A percentile compares a stretch with the other conserved stretches of the same genome.
These are phyloP conservation scores for Alternaria ventricosa DNA, from an alignment of 2,329 filamentous ascomycete species.

Conservation along the genomic window DNA sequence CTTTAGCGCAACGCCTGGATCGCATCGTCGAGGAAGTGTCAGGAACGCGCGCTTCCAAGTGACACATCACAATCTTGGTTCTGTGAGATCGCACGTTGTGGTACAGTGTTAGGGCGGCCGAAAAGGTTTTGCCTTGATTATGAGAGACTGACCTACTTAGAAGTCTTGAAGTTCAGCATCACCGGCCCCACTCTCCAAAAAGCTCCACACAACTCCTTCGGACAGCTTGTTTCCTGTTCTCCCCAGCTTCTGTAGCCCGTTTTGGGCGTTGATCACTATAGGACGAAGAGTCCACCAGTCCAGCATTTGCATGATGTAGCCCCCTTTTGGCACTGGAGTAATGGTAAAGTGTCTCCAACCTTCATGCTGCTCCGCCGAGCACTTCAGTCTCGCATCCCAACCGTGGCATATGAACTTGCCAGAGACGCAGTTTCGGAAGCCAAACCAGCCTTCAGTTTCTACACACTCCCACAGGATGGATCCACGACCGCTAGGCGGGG, in stretches of 20 bases:
- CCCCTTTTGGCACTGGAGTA: slow-evolving; percentile 12
- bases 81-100: background rate
- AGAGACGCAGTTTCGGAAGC: slow-evolving; percentile 5
- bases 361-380: slow-evolving; percentile 1
- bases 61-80: background rate
- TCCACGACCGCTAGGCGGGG: slow-evolving; percentile 3
- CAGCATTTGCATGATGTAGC: slow-evolving; percentile 20
- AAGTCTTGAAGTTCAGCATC: background rate
- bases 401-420: slow-evolving; percentile 12
- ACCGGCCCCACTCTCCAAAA: background rate
- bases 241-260: slow-evolving; percentile 5
- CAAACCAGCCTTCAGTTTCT: slow-evolving; percentile 15
- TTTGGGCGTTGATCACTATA: slow-evolving; percentile 8
- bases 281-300: slow-evolving; percentile 17
- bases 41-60: background rate
- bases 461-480: slow-evolving; percentile 13
- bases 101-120: background rate
- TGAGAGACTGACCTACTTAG: background rate
- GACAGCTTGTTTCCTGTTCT: slow-evolving; percentile 12
- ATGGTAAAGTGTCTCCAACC: slow-evolving; percentile 9
- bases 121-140: background rate
- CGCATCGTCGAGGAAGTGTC: background rate
- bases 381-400: slow-evolving; percentile 7
- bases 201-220: slow-evolving; percentile 15
- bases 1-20: slow-evolving; percentile 2